Conservation (phyloP, 805 yeast species). For the Jamesozyma lodderae region DNA sequence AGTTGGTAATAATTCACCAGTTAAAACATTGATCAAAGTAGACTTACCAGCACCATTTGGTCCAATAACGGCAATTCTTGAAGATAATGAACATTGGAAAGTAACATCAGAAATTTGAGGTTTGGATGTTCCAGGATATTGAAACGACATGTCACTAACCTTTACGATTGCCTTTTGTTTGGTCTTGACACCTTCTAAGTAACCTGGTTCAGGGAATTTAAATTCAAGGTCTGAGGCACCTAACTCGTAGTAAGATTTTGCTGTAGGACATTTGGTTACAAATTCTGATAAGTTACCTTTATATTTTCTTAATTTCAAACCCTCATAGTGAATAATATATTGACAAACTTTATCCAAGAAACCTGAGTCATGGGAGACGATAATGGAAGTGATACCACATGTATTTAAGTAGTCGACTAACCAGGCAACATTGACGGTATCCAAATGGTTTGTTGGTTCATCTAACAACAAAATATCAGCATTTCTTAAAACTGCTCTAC, state of each 20-base stretch:
- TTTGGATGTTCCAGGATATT: constrained; percentile 92
- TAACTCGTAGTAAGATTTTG: constrained; percentile 92
- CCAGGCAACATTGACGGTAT: constrained; percentile 97
- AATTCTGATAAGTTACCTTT: constrained; percentile 97
- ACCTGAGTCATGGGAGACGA: constrained; percentile 97
- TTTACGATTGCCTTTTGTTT: constrained; percentile 98
- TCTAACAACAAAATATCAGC: constrained; percentile 57
- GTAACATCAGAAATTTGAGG: constrained; percentile 82
- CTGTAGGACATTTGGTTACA: constrained; percentile 93
- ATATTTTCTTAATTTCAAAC: constrained; percentile 96
- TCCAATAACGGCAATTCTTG: constrained; percentile 99
- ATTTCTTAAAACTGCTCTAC: constrained; percentile 93
- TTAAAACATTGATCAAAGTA: constrained; percentile 89
- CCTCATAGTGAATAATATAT: constrained; percentile 98
- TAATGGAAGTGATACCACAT: constrained; percentile 93
- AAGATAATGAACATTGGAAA: constrained; percentile 96
- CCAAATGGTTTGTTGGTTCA: constrained; percentile 94
- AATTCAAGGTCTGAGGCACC: constrained; percentile 94
- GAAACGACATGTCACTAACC: constrained; percentile 92
- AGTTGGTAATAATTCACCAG: constrained; percentile 97
- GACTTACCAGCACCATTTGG: constrained; percentile 99
- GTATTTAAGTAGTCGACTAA: constrained; percentile 93
- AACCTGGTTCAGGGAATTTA: constrained; percentile 97
- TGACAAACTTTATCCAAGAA: constrained; percentile 92
- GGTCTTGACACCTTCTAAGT: constrained; percentile 98